Evolutionary conservation across 73 alveolate species (phyloP).

Genomic region (Diophrys sp.): DNA sequence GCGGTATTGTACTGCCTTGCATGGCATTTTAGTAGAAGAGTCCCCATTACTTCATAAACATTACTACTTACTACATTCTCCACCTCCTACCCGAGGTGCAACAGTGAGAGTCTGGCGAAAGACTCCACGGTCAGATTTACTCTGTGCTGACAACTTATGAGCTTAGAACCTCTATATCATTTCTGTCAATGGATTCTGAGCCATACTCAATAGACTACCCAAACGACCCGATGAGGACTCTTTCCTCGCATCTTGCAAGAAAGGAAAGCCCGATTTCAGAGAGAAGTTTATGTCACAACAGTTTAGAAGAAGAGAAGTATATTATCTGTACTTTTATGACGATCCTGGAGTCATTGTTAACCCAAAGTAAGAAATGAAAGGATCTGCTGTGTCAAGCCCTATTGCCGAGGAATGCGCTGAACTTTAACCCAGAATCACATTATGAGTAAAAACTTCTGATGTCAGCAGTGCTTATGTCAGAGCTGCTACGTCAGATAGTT

Average conservation of each 20-base stretch:
- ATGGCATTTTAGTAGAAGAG: too few relatives aligned
- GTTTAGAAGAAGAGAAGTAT: slow-evolving; percentile 96
- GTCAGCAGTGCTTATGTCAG: too few relatives aligned
- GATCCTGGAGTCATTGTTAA: slow-evolving; percentile 96
- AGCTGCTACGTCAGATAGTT: too few relatives aligned
- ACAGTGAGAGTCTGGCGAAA: too few relatives aligned
- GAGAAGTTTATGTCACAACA: slow-evolving; percentile 95
- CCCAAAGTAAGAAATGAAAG: slow-evolving; percentile 98
- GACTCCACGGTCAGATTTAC: slow-evolving; percentile 84
- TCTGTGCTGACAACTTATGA: slow-evolving; percentile 94
- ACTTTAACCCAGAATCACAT: slow-evolving; percentile 93
- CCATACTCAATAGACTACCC: slow-evolving; percentile 76
- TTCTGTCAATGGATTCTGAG: slow-evolving; percentile 75
- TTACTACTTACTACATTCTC: too few relatives aligned
- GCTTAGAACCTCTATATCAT: slow-evolving; percentile 91
- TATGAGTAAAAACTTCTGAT: too few relatives aligned
- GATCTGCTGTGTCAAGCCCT: slow-evolving; percentile 91
- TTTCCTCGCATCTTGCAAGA: slow-evolving; percentile 93
- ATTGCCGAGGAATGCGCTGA: slow-evolving; percentile 91
- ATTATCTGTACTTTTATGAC: slow-evolving; percentile 90
- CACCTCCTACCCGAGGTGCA: too few relatives aligned
- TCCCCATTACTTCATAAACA: too few relatives aligned
- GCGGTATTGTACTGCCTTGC: too few relatives aligned
- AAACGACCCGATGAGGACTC: slow-evolving; percentile 92
- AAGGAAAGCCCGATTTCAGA: slow-evolving; percentile 98